Evolutionary conservation across 192 early-diverging fungal species (phyloP).

Genomic region (Umbelopsis sp.): DNA sequence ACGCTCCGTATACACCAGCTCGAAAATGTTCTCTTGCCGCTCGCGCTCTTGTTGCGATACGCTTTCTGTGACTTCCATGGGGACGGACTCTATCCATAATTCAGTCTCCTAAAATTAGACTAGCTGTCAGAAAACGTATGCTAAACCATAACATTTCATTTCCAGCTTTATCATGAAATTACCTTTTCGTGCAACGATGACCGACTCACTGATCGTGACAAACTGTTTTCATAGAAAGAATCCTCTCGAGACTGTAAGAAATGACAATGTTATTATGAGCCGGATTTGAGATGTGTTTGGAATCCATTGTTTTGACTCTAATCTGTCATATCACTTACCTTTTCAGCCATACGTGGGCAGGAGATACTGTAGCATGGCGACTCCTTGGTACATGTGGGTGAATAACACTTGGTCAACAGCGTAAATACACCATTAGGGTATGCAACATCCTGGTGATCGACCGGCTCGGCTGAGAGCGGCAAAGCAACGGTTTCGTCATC

Average conservation of each 20-base stretch:
- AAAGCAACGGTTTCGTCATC: slow-evolving; percentile 5
- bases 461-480: background rate
- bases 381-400: slow-evolving; percentile 81
- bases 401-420: slow-evolving; percentile 89
- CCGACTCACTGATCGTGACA: slow-evolving; percentile 44
- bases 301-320: background rate
- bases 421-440: slow-evolving; percentile 78
- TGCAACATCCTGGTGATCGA: background rate
- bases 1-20: slow-evolving; percentile 87
- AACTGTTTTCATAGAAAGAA: slow-evolving; percentile 5
- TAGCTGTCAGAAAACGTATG: no score
- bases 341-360: slow-evolving; percentile 77
- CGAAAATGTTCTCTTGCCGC: slow-evolving; percentile 92
- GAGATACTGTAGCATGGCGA: slow-evolving; percentile 86
- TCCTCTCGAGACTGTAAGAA: background rate
- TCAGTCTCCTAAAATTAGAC: slow-evolving; percentile 20
- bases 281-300: no score
- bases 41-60: slow-evolving; percentile 79
- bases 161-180: background rate
- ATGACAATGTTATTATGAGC: no score
- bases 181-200: slow-evolving; percentile 48
- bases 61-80: slow-evolving; percentile 73
- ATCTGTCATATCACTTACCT: slow-evolving; percentile 38
- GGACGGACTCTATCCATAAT: slow-evolving; percentile 87
- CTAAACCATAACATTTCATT: no score